Percentiles rank a stretch among this genome's conserved stretches.
These are phyloP conservation scores for Kwoniella shandongensis DNA, from an alignment of 768 basidiomycete genomes.

Conservation along the genomic window DNA sequence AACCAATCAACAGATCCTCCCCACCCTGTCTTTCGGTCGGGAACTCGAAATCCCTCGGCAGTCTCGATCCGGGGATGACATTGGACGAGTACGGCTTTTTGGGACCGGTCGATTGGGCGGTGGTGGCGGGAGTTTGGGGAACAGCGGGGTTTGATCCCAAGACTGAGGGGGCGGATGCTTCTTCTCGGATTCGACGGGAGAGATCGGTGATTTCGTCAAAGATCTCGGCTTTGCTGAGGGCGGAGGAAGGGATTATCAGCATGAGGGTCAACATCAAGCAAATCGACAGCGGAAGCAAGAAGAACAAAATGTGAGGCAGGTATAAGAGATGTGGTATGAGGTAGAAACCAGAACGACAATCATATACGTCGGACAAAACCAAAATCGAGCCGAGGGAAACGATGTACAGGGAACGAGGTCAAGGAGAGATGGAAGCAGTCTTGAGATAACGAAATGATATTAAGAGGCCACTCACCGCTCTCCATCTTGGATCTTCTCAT, in stretches of 20 bases:
- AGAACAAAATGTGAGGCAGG: too few species aligned
- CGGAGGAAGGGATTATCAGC: neutral
- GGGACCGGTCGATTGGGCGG: neutral
- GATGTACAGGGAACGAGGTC: too few species aligned
- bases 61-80: conserved; percentile 1
- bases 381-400: too few species aligned
- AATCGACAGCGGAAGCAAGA: too few species aligned
- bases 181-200: conserved; percentile 13
- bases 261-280: too few species aligned
- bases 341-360: too few species aligned
- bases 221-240: conserved; percentile 10
- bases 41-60: conserved; percentile 24
- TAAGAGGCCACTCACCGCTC: conserved; percentile 14
- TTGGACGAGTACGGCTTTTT: neutral
- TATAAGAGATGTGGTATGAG: neutral
- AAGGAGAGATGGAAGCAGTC: too few species aligned
- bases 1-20: conserved; percentile 1
- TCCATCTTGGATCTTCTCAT: conserved; percentile 21
- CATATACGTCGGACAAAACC: too few species aligned
- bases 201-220: conserved; percentile 19
- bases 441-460: neutral
- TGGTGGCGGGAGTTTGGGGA: conserved; percentile 11
- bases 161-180: conserved; percentile 11
- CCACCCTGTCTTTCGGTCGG: conserved; percentile 13
- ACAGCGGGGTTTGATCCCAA: conserved; percentile 4